Evolutionary conservation across 345 rosid species (phyloP).

Genomic region (Corymbia maculata): DNA sequence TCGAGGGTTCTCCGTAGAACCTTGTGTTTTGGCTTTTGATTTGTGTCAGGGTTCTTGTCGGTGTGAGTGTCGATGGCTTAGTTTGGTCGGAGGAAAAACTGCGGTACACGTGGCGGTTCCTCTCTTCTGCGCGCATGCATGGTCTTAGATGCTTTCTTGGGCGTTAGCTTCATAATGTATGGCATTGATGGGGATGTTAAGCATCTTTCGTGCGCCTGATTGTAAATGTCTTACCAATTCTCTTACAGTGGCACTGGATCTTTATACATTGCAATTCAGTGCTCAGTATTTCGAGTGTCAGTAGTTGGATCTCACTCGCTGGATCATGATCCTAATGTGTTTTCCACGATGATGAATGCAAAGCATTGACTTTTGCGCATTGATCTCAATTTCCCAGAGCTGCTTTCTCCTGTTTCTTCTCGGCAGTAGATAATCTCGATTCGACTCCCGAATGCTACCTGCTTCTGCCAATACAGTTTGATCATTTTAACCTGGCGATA

Average conservation of each 20-base stretch:
- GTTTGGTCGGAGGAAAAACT: background rate
- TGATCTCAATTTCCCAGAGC: background rate
- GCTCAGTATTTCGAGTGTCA: background rate
- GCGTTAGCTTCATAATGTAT: background rate
- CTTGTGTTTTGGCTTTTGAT: background rate
- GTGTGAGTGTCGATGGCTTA: background rate
- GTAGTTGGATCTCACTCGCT: background rate
- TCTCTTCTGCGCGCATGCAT: background rate
- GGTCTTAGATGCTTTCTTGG: background rate
- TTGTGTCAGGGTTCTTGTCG: background rate
- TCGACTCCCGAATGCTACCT: background rate
- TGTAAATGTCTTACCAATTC: background rate
- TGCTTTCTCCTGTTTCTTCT: background rate
- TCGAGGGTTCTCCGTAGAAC: background rate
- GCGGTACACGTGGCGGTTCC: background rate
- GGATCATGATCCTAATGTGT: background rate
- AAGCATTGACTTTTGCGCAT: background rate
- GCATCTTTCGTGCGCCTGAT: background rate
- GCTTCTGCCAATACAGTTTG: background rate
- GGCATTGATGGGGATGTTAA: background rate
- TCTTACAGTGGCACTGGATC: background rate
- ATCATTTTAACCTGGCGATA: background rate
- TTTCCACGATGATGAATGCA: background rate
- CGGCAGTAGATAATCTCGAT: background rate
- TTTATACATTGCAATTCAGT: background rate